Evolutionary conservation across 2,329 filamentous ascomycete species (phyloP).

Genomic region (Fusarium annulatum): DNA sequence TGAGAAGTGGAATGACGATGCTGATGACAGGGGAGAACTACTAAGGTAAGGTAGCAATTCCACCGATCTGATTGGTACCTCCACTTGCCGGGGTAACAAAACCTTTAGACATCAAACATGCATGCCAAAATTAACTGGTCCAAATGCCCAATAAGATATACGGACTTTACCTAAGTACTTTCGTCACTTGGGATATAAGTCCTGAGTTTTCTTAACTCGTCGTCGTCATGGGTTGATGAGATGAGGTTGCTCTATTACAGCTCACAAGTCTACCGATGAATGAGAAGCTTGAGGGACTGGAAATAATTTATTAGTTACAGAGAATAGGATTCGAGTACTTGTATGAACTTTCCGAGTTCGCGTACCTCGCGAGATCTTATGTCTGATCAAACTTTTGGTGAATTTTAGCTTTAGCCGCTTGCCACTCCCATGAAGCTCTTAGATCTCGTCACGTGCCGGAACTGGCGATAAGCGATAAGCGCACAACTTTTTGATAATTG

Average conservation of each 20-base stretch:
- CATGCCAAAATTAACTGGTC: neutral
- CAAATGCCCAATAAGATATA: neutral
- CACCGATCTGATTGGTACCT: constrained; percentile 20
- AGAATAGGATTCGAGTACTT: neutral
- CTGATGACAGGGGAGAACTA: constrained; percentile 7
- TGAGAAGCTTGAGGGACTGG: neutral
- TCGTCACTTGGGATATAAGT: too few species aligned
- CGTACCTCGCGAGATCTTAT: neutral
- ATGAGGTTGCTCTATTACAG: neutral
- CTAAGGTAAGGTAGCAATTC: neutral
- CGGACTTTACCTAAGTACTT: neutral
- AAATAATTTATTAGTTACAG: neutral
- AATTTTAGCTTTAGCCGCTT: neutral
- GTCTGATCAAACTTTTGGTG: neutral
- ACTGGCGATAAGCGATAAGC: constrained; percentile 31
- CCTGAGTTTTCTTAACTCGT: neutral
- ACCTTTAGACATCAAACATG: neutral
- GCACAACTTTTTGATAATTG: constrained; percentile 36
- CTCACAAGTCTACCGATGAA: neutral
- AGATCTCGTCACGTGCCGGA: constrained; percentile 10
- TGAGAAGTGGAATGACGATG: constrained; percentile 29
- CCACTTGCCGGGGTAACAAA: constrained; percentile 25
- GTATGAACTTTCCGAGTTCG: neutral
- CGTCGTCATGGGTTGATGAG: neutral
- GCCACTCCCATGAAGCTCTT: neutral